Evolutionary conservation across 2,329 filamentous ascomycete species (phyloP).

Genomic region (Didymella pinodella): DNA sequence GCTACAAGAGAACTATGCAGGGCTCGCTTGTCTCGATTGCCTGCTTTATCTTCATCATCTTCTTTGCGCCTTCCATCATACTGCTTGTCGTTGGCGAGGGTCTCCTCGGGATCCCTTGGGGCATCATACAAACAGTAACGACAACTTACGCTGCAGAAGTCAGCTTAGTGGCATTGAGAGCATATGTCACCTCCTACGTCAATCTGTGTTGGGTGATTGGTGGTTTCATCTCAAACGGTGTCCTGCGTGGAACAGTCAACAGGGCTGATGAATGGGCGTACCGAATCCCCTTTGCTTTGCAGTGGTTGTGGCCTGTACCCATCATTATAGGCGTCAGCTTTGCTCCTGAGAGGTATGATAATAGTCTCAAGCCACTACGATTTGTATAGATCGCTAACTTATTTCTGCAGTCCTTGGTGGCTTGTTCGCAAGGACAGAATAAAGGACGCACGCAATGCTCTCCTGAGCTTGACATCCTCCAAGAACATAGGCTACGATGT

Average conservation of each 20-base stretch:
- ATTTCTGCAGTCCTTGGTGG: constrained; percentile 9
- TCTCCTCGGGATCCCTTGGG: constrained; percentile 48
- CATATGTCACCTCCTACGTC: background rate
- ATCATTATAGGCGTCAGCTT: constrained; percentile 69
- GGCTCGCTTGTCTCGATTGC: constrained; percentile 23
- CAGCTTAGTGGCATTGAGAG: background rate
- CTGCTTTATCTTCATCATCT: constrained; percentile 32
- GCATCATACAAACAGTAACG: constrained; percentile 52
- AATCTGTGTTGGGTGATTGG: background rate
- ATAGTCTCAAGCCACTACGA: background rate
- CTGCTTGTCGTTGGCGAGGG: constrained; percentile 31
- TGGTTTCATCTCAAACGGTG: constrained; percentile 73
- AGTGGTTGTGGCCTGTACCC: constrained; percentile 76
- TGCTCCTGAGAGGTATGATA: constrained; percentile 75
- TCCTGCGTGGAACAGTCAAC: constrained; percentile 69
- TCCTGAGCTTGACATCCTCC: constrained; percentile 5
- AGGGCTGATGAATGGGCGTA: constrained; percentile 69
- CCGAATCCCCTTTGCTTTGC: constrained; percentile 69
- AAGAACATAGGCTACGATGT: constrained; percentile 54
- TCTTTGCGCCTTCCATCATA: constrained; percentile 30
- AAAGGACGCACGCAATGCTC: constrained; percentile 12
- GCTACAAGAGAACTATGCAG: constrained; percentile 36
- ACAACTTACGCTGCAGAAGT: background rate
- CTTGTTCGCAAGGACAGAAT: constrained; percentile 10
- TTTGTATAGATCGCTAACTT: constrained; percentile 57